A percentile compares a stretch with the other conserved stretches of the same genome.
These are phyloP conservation scores for Boletus speciosus DNA, from an alignment of 768 basidiomycete species.

Conservation along the genomic window DNA sequence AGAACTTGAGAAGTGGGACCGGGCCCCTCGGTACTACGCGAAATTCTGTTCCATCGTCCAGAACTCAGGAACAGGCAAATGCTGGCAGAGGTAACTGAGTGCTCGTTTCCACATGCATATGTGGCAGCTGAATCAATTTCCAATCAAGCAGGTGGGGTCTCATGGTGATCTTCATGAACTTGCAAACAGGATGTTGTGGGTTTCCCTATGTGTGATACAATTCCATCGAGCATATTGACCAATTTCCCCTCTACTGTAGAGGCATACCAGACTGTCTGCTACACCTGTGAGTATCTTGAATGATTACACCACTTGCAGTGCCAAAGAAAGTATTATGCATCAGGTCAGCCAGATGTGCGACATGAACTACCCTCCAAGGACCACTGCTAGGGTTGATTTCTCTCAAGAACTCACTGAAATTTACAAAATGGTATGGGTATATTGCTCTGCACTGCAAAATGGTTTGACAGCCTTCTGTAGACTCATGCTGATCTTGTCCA, in stretches of 20 bases:
- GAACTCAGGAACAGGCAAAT: slow-evolving; percentile 5
- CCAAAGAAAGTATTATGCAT: neutral
- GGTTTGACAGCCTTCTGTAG: neutral
- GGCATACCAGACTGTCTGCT: slow-evolving; percentile 1
- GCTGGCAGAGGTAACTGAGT: neutral
- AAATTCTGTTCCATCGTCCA: slow-evolving; percentile 8
- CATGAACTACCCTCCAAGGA: neutral
- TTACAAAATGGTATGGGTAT: neutral
- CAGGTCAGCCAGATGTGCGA: neutral
- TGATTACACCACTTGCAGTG: neutral
- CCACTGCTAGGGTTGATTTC: neutral
- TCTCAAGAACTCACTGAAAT: neutral
- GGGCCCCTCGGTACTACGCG: neutral
- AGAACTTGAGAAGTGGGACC: too few species aligned
- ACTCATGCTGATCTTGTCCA: neutral
- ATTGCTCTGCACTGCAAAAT: neutral
- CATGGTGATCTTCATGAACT: neutral
- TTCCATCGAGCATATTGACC: neutral
- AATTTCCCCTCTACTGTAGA: neutral
- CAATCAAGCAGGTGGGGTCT: neutral
- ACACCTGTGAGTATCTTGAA: neutral
- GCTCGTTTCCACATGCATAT: neutral
- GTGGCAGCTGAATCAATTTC: neutral
- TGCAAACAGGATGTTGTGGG: neutral
- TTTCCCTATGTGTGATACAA: neutral